Evolutionary conservation across 176 grass and related monocot genomes (phyloP).

Genomic region (Musa beccarii): DNA sequence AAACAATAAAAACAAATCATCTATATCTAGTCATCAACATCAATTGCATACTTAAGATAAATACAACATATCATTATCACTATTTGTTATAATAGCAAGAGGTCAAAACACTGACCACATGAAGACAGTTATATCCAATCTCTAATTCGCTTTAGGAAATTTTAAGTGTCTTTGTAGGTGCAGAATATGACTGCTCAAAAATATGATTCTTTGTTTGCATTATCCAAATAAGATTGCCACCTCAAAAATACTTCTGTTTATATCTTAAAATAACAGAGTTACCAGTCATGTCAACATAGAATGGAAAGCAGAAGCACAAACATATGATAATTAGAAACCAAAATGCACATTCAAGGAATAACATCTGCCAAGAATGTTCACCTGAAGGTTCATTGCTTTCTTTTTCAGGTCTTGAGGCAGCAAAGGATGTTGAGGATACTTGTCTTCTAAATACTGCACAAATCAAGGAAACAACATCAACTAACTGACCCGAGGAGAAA

Average conservation of each 20-base stretch:
- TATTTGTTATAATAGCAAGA: too few species aligned
- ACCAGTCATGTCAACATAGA: neutral
- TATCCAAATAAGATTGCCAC: too few species aligned
- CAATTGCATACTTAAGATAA: too few species aligned
- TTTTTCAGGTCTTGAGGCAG: slow-evolving; percentile 58
- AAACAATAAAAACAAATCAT: too few species aligned
- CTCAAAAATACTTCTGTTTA: neutral
- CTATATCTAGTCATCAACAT: too few species aligned
- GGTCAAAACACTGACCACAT: neutral
- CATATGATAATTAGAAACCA: neutral
- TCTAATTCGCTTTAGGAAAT: neutral
- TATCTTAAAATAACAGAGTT: neutral
- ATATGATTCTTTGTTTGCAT: neutral
- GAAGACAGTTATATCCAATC: neutral
- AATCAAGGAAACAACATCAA: slow-evolving; percentile 7
- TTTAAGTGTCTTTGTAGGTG: too few species aligned
- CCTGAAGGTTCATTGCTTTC: slow-evolving; percentile 91
- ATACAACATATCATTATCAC: too few species aligned
- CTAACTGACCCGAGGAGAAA: too few species aligned
- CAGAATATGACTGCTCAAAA: neutral
- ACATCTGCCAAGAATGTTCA: slow-evolving; percentile 6
- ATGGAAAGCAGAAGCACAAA: neutral
- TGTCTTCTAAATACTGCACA: slow-evolving; percentile 86
- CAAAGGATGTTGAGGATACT: slow-evolving; percentile 70
- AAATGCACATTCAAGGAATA: neutral